Evolutionary conservation across 345 rosid genomes (phyloP).

Genomic region (Fremontodendron californicum): DNA sequence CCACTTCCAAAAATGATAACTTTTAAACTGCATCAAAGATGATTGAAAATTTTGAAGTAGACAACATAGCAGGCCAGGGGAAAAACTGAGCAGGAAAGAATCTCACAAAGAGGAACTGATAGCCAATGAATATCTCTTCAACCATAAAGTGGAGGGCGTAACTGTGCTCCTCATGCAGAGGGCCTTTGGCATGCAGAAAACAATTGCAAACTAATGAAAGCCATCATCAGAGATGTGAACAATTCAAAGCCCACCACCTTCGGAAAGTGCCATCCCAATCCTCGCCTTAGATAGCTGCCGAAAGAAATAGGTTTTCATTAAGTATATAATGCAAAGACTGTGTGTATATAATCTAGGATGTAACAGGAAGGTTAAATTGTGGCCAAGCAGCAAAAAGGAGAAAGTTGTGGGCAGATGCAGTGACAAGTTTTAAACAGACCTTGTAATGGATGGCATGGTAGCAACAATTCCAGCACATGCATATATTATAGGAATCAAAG

Average conservation of each 20-base stretch:
- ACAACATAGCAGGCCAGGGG: not conserved
- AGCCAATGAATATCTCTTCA: not conserved
- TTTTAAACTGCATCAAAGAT: not conserved
- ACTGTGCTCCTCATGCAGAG: conserved; percentile 41
- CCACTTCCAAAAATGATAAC: not conserved
- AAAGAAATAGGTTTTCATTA: not conserved
- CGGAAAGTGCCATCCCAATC: conserved; percentile 89
- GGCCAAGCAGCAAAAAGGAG: not conserved
- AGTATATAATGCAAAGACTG: not conserved
- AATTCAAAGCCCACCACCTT: conserved; percentile 87
- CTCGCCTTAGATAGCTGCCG: conserved; percentile 75
- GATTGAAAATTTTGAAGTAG: not conserved
- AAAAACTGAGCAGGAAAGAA: not conserved
- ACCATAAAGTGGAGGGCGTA: not conserved
- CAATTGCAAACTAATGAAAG: conserved; percentile 84
- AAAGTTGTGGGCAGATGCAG: not conserved
- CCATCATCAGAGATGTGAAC: conserved; percentile 74
- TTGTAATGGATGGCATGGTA: conserved; percentile 93
- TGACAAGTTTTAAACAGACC: conserved; percentile 29
- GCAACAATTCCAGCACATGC: conserved; percentile 86
- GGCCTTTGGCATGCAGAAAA: conserved; percentile 80
- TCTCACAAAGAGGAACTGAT: not conserved
- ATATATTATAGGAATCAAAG: conserved; percentile 82
- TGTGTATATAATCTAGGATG: not conserved
- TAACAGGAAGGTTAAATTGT: not conserved